Percentiles rank a stretch among this genome's conserved stretches.
Conservation (phyloP, 441 rosid genomes). For the Isatis lusitanica region DNA sequence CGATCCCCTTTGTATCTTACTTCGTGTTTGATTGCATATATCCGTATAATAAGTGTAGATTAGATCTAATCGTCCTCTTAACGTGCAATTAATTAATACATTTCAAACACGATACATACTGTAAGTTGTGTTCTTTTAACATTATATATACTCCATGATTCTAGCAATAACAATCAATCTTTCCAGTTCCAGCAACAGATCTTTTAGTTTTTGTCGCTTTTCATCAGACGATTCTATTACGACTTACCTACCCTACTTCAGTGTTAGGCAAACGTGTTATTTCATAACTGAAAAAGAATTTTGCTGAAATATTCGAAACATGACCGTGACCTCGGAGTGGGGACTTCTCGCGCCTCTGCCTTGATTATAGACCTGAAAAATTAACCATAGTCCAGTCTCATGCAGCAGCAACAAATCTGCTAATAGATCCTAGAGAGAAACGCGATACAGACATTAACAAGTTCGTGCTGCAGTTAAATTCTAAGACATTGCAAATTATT, state of each 20-base stretch:
- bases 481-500: background rate
- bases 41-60: slow-evolving; percentile 1
- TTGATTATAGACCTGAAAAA: background rate
- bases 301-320: background rate
- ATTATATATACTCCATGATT: background rate
- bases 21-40: background rate
- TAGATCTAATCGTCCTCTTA: slow-evolving; percentile 21
- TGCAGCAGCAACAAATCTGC: background rate
- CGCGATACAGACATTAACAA: background rate
- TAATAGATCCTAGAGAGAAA: background rate
- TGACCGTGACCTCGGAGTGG: background rate
- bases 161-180: slow-evolving; percentile 16
- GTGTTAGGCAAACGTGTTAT: background rate
- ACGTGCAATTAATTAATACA: slow-evolving; percentile 14
- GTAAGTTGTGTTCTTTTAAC: background rate
- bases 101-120: background rate
- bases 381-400: background rate
- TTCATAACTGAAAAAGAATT: background rate
- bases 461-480: background rate
- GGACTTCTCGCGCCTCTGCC: background rate
- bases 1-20: slow-evolving; percentile 6
- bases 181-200: background rate
- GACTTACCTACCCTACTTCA: background rate
- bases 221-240: background rate
- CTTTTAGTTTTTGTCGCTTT: background rate